Percentiles rank a stretch among this genome's conserved stretches.
phyloP scores from a whole-genome alignment of 306 rosid species.

The Vigna hirtella region DNA sequence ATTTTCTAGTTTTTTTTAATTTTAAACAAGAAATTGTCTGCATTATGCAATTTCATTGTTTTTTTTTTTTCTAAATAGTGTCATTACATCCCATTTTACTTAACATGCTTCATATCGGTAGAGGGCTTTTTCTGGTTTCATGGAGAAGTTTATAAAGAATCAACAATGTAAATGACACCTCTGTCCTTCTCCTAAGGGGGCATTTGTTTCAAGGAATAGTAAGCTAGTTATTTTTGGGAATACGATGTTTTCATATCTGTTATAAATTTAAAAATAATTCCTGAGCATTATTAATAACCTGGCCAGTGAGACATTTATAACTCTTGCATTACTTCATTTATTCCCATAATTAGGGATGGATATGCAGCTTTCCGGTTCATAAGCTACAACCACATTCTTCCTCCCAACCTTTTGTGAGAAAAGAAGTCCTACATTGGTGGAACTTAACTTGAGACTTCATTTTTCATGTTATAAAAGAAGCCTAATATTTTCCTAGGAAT shows the following conservation, averaged over 20 bases:
- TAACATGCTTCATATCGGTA: neutral
- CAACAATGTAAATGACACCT: neutral
- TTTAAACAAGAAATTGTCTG: conserved; percentile 1
- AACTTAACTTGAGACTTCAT: too few relatives aligned
- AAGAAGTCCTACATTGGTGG: too few relatives aligned
- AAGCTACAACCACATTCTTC: conserved; percentile 8
- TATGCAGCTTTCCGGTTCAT: neutral
- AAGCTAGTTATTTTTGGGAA: neutral
- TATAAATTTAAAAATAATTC: neutral
- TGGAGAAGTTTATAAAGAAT: conserved; percentile 1
- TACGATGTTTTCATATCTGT: neutral
- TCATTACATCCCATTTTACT: neutral
- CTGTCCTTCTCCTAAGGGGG: neutral
- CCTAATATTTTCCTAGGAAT: too few relatives aligned
- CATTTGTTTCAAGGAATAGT: neutral
- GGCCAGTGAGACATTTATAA: neutral
- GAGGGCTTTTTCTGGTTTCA: neutral
- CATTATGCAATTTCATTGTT: neutral
- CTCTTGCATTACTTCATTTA: neutral
- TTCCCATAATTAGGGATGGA: neutral
- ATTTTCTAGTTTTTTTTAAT: neutral
- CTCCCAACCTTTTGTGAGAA: neutral
- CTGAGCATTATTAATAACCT: neutral
- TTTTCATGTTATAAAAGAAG: too few relatives aligned
- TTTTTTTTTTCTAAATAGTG: neutral